Evolutionary conservation across 2,329 filamentous ascomycete genomes (phyloP).

Genomic region (Rugonectria rugulosa): DNA sequence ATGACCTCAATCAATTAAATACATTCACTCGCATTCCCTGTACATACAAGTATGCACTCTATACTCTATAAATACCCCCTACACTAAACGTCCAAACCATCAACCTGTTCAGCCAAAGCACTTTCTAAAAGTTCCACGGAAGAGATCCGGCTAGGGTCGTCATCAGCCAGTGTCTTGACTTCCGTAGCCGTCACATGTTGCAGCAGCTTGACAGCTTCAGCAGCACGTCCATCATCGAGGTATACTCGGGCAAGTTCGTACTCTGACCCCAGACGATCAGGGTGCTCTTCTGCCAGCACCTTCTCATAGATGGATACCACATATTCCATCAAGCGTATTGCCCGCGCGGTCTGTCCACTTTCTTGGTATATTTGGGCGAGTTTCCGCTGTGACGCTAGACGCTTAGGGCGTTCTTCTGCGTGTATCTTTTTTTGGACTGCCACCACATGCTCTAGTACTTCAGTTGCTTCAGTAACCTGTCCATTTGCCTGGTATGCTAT

Average conservation of each 20-base stretch:
- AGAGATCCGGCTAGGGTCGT: too few species aligned
- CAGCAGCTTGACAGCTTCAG: background rate
- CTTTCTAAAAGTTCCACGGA: too few species aligned
- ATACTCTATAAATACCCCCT: too few species aligned
- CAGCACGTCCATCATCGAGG: background rate
- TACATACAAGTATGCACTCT: too few species aligned
- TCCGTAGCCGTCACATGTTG: background rate
- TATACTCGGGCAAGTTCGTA: background rate
- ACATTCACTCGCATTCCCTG: too few species aligned
- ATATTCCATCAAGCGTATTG: conserved; percentile 6
- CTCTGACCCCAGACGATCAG: background rate
- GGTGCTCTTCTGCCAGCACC: background rate
- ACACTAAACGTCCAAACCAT: too few species aligned
- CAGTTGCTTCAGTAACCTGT: background rate
- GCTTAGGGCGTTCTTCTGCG: background rate
- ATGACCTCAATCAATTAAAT: too few species aligned
- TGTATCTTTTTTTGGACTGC: background rate
- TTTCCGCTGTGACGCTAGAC: background rate
- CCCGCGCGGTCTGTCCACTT: background rate
- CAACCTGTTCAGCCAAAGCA: too few species aligned
- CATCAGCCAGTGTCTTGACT: background rate
- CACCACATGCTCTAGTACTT: background rate
- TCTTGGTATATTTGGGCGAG: background rate
- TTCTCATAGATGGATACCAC: too few species aligned
- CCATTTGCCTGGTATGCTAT: background rate